Base-by-base conservation (phyloP, 352 stramenopile genomes). In the Phytophthora hibernalis region DNA sequence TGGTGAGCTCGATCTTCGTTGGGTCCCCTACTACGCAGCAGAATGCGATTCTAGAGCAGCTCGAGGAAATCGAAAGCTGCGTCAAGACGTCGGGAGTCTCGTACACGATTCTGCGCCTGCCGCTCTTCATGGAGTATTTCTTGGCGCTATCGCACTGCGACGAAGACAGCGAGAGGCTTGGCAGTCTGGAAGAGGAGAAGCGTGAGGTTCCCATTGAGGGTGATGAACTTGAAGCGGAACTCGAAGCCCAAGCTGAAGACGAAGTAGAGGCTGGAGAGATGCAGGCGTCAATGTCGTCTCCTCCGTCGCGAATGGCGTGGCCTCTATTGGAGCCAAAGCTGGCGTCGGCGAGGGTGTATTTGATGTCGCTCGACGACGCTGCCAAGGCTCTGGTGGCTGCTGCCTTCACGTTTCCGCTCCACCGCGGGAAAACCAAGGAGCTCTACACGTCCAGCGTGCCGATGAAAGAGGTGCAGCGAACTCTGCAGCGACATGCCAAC, bases 51-150 rank as follows among this genome's bases (percentile, higher is more conserved):
- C 58, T 90, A 20, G 85, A 90, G 30, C 73, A 85, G 54, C 70
- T 92, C 45, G 74, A 78, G 40, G 80, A 86, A 44, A 85, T 92
- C 55, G 86, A 94, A 42, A 68, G 67, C 45, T 81, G 77, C 24
- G 60, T 94, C 18, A 87, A 90, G 57, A 72, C 52, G 6, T 87
- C 82, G 20, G 82, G 79, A 1, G 71, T 92, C 47, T 62, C 82
- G 37, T 89, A 82, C 44, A 74, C 70, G 44, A 88, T 92, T 53
- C 45, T 92, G 44, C 79, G 86, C 0, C 61, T 94, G 16, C 86
- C 86, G 31, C 35, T 94, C 30, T 90, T 94, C 26, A 91, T 92
- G 73, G 86, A 94, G 69, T 94, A 92, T 59, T 92, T 94, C 33
- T 38, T 90, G 31, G 72, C 83, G 2, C 65, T 93, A 0, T 81